Conservation (phyloP, 371 early-diverging fungal species). For the Zychaea mexicana region DNA sequence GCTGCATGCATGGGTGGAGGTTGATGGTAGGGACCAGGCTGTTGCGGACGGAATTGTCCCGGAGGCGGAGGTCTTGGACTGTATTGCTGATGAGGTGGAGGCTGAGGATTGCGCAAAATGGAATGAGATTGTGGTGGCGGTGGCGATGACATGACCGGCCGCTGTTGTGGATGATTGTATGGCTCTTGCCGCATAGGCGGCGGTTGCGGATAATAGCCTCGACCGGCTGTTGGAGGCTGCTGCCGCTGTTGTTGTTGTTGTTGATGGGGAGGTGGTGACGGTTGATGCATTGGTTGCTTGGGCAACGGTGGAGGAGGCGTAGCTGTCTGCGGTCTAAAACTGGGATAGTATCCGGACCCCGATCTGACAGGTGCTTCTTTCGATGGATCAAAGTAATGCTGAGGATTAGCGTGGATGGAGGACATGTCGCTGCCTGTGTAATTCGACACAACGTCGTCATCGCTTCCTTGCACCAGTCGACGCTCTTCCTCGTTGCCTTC, state of each 20-base stretch:
- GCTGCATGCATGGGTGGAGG: background rate
- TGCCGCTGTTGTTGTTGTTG: background rate
- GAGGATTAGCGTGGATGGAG: constrained; percentile 13
- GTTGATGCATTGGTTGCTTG: background rate
- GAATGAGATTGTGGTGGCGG: constrained; percentile 4
- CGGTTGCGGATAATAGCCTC: constrained; percentile 3
- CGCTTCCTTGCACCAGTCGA: constrained; percentile 1
- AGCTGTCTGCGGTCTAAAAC: constrained; percentile 17
- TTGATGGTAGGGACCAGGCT: background rate
- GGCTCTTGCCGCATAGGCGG: background rate
- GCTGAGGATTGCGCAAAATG: background rate
- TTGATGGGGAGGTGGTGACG: background rate
- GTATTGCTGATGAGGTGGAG: background rate
- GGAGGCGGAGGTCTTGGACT: background rate
- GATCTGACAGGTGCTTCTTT: constrained; percentile 34
- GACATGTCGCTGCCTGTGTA: constrained; percentile 17
- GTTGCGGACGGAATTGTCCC: background rate
- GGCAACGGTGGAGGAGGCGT: constrained; percentile 9
- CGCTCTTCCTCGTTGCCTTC: constrained; percentile 12
- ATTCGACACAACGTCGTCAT: constrained; percentile 10
- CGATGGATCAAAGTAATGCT: constrained; percentile 37
- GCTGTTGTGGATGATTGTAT: background rate
- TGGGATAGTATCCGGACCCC: constrained; percentile 27
- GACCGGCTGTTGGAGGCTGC: background rate
- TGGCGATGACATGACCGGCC: background rate